phyloP scores from a whole-genome alignment of 148 eudicot genomes.

The Chenopodium album region DNA sequence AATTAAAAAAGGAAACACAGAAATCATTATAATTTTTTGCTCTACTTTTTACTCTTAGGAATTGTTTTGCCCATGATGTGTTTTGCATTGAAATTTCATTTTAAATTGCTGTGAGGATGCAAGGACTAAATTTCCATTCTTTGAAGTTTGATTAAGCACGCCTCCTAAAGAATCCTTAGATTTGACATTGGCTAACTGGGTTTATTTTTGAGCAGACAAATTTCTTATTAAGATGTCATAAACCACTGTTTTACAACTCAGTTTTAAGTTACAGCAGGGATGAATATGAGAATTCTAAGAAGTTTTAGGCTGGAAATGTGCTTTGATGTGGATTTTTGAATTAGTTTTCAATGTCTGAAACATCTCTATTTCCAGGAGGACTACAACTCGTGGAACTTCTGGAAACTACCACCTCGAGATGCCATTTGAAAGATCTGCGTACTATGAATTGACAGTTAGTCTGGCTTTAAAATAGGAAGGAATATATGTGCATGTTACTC shows the following conservation, averaged over 20 bases:
- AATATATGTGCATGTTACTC: neutral
- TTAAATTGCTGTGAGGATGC: neutral
- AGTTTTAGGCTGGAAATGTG: neutral
- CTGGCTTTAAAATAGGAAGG: neutral
- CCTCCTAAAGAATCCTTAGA: neutral
- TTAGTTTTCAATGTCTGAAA: neutral
- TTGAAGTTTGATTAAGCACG: neutral
- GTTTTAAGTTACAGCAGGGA: neutral
- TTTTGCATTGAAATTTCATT: neutral
- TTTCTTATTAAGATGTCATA: neutral
- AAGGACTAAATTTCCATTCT: neutral
- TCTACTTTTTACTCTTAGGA: neutral
- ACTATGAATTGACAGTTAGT: neutral
- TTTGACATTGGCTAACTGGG: neutral
- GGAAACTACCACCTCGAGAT: constrained; percentile 73
- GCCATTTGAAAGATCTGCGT: constrained; percentile 15
- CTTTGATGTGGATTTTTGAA: neutral
- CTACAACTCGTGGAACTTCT: constrained; percentile 85
- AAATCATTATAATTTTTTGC: neutral
- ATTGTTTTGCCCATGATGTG: neutral
- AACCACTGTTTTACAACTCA: no score
- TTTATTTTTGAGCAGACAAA: neutral
- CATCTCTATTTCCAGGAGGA: constrained; percentile 59
- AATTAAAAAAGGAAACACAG: no score
- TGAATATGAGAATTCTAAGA: neutral